Evolutionary conservation across 2,329 filamentous ascomycete genomes (phyloP).

Genomic region (Pyrenophora teres): DNA sequence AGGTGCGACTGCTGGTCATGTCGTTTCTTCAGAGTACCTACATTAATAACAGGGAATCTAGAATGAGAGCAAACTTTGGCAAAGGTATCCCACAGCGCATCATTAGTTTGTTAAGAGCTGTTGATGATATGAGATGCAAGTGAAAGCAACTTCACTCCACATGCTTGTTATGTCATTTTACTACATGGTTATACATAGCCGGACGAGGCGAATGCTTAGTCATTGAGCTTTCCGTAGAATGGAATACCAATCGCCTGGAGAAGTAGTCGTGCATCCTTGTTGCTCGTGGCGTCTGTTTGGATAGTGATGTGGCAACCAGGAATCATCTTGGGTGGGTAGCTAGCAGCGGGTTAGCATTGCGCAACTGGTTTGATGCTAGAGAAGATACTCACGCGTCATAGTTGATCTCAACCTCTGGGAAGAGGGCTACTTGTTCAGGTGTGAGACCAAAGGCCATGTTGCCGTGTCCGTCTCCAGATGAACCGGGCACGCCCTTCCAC

Average conservation of each 20-base stretch:
- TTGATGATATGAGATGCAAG: no score
- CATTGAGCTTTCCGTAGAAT: conserved; percentile 74
- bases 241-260: conserved; percentile 74
- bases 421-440: conserved; percentile 75
- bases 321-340: conserved; percentile 74
- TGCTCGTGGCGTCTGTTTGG: conserved; percentile 81
- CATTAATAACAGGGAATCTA: no score
- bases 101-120: no score
- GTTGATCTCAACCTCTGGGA: conserved; percentile 94
- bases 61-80: no score
- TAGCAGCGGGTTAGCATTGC: conserved; percentile 35
- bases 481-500: conserved; percentile 78
- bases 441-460: conserved; percentile 84
- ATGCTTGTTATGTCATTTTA: conserved; percentile 4
- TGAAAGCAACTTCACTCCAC: background rate
- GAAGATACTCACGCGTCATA: conserved; percentile 75
- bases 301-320: conserved; percentile 83
- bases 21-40: no score
- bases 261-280: conserved; percentile 81
- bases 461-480: conserved; percentile 82
- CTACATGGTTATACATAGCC: conserved; percentile 23
- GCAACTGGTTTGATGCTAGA: no score
- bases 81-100: no score
- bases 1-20: no score
- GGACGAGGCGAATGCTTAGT: conserved; percentile 19